Base-by-base conservation (phyloP, 2,329 filamentous ascomycete genomes). In the Ophiostoma himal-ulmi region DNA sequence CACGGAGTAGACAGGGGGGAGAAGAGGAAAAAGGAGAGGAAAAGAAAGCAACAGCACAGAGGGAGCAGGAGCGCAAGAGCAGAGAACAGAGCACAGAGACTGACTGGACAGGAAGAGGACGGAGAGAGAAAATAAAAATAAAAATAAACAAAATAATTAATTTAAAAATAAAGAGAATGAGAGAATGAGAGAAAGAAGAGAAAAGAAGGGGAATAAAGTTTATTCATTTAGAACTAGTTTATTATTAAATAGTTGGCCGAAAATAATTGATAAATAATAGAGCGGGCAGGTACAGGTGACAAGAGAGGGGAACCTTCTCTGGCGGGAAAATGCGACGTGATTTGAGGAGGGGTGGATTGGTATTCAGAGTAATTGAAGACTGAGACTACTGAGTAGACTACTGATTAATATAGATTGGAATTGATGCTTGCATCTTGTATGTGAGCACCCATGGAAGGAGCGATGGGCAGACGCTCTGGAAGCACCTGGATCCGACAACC, bases 81-180 rank as follows among this genome's bases (percentile, higher is more conserved):
- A 34, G 22, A 60, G 30, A 69, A 10, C 71, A 69, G 70, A 67
- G 68, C 26, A 70, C 70, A 71, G 71, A 70, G 70, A n/a, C n/a
- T n/a, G n/a, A n/a, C n/a, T n/a, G n/a, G n/a, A n/a, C n/a, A n/a
- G n/a, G n/a, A n/a, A 65, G 64, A 8, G 20, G 20, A 41, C 10
- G 14, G 39, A 44, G 39, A 44, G 39, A 44, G 39, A 44, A 44
- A 44, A 44, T 11, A 44, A 17, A 41, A 48, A 48, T n/a, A n/a
- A 48, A 48, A 48, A 48, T 5, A 48, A 20, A 2, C 3, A 2
- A 5, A 2, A 48, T 48, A 48, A 48, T 48, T 48, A 48, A 20
- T n/a, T 11, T 6, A 13, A 48, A 48, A 20, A 14, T 6, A 48
- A 48, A 41, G 8, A 17, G 14, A n/a, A 48, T n/a, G 20, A 41